These are phyloP conservation scores for Amanita rubescens DNA, from an alignment of 768 basidiomycete genomes.

Conservation along the genomic window DNA sequence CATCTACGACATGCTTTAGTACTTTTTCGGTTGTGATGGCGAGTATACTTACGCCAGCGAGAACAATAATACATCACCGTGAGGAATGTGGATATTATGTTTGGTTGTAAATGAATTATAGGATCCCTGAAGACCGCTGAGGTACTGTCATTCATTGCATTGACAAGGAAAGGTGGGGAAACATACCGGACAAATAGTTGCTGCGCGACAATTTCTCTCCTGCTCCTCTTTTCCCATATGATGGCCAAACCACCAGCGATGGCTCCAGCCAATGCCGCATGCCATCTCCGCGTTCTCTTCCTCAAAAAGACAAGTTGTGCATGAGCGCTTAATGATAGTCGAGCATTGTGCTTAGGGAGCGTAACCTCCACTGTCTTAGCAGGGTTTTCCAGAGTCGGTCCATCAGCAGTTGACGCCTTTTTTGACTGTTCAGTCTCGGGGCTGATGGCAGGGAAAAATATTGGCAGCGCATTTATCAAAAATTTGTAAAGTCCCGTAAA, in stretches of 20 bases:
- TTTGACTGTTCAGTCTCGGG: slow-evolving; percentile 15
- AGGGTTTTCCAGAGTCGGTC: slow-evolving; percentile 19
- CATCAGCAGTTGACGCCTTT: slow-evolving; percentile 10
- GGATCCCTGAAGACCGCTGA: slow-evolving; percentile 81
- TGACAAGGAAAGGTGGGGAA: background rate
- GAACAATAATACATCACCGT: slow-evolving; percentile 82
- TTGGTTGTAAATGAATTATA: slow-evolving; percentile 73
- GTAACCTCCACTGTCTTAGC: slow-evolving; percentile 22
- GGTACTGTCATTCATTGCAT: background rate
- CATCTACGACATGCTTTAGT: slow-evolving; percentile 36
- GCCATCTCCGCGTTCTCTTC: slow-evolving; percentile 69
- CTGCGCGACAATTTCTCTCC: slow-evolving; percentile 68
- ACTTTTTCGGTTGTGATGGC: background rate
- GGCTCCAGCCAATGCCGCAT: slow-evolving; percentile 72
- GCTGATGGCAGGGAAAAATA: slow-evolving; percentile 49
- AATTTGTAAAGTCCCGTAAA: slow-evolving; percentile 77
- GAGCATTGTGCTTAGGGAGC: slow-evolving; percentile 31
- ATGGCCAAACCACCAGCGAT: slow-evolving; percentile 68
- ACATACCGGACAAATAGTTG: slow-evolving; percentile 84
- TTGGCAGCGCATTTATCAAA: slow-evolving; percentile 69
- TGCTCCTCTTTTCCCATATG: slow-evolving; percentile 64
- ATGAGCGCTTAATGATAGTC: slow-evolving; percentile 55
- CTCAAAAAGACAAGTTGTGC: slow-evolving; percentile 57
- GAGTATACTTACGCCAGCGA: slow-evolving; percentile 48
- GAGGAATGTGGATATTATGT: slow-evolving; percentile 62